These are phyloP conservation scores for Linnemannia hyalina DNA, from an alignment of 192 early-diverging fungal genomes.

Conservation along the genomic window DNA sequence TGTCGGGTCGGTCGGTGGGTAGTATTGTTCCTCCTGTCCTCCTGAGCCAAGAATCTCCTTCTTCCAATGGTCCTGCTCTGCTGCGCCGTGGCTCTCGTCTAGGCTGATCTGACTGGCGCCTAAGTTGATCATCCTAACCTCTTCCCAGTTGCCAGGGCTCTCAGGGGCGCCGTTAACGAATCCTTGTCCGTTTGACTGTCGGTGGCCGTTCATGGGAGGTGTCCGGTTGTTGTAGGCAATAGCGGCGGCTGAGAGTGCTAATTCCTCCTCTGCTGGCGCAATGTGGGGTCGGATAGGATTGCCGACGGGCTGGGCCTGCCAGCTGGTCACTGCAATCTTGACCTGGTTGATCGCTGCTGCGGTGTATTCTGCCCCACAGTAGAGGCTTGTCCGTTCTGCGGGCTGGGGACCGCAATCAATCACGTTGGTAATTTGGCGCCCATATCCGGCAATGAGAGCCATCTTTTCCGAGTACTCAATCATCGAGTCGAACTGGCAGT, in stretches of 20 bases:
- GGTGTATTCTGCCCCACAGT: conserved; percentile 51
- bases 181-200: not conserved
- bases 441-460: conserved; percentile 59
- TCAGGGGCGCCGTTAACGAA: not conserved
- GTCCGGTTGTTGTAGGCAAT: conserved; percentile 28
- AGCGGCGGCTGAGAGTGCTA: conserved; percentile 30
- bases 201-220: conserved; percentile 14
- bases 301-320: conserved; percentile 39
- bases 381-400: conserved; percentile 26
- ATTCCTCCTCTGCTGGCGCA: conserved; percentile 37
- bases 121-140: conserved; percentile 27
- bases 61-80: conserved; percentile 42
- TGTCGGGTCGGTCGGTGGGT: conserved; percentile 13
- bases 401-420: conserved; percentile 47
- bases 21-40: conserved; percentile 16
- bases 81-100: conserved; percentile 8
- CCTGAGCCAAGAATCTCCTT: conserved; percentile 13
- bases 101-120: conserved; percentile 17
- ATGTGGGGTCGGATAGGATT: conserved; percentile 36
- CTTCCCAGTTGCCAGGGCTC: conserved; percentile 29
- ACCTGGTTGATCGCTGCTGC: conserved; percentile 51
- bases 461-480: conserved; percentile 58
- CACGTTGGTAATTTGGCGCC: conserved; percentile 54
- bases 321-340: conserved; percentile 52
- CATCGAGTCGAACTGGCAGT: conserved; percentile 51